Conservation (phyloP, 2,329 filamentous ascomycete genomes). For the Phaeomoniella chlamydospora region DNA sequence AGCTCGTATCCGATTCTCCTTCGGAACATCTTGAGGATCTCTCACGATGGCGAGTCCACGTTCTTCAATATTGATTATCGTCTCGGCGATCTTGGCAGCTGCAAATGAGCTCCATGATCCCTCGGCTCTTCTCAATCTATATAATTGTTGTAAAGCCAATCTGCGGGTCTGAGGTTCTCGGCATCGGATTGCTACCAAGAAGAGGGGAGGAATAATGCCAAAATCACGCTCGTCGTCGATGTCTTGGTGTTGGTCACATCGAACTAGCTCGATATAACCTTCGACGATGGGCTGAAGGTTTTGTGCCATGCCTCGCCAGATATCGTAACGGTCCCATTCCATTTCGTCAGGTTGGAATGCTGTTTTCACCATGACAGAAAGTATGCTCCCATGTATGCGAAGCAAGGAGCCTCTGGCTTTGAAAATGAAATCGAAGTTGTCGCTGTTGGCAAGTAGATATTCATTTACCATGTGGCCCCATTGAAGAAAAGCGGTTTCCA, state of each 20-base stretch:
- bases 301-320: not conserved
- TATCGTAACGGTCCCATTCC: not conserved
- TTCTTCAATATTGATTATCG: not conserved
- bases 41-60: not conserved
- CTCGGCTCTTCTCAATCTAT: not conserved
- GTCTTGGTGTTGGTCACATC: not conserved
- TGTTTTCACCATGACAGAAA: not conserved
- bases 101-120: not conserved
- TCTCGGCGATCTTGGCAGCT: not conserved
- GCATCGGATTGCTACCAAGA: constrained; percentile 17
- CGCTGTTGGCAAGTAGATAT: not conserved
- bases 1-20: not conserved
- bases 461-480: not conserved
- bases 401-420: not conserved
- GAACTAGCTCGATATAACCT: not conserved
- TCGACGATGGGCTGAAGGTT: not conserved
- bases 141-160: constrained; percentile 10
- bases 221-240: constrained; percentile 1
- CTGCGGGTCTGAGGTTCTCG: constrained; percentile 16
- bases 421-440: not conserved
- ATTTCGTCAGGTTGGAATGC: not conserved
- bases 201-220: constrained; percentile 9
- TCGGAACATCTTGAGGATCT: not conserved
- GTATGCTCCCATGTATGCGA: not conserved
- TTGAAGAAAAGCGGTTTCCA: too few species aligned